Base-by-base conservation (phyloP, 1,284 basidiomycete genomes). In the Marasmius sp. region DNA sequence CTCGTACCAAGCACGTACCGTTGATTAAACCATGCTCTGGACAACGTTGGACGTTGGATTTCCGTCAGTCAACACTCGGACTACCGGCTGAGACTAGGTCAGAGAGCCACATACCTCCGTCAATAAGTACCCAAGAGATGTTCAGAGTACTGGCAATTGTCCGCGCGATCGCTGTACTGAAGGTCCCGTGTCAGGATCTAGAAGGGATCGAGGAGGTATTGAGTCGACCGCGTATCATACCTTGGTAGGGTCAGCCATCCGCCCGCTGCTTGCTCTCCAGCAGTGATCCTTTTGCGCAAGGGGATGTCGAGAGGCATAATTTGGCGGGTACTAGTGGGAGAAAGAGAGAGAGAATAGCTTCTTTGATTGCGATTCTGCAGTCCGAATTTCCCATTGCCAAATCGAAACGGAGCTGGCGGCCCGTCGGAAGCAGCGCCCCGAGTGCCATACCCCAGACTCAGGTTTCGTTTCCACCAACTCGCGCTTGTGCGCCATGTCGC, bases 201-300 rank as follows among this genome's bases (percentile, higher is more conserved):
- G 43, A n/a, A 18, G 36, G 7, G 22, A 38, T 50, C 14, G 34
- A 12, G 37, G 55, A 33, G 16, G 45, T 16, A n/a, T 58, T 1
- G 14, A 34, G 34, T n/a, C 6, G 7, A 20, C 27, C 50, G 8
- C 45, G 47, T 36, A 20, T 45, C 63, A 20, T 54, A 69, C 68
- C 68, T 70, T 0, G 70, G 69, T 27, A 71, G 62, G n/a, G 69
- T 71, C 2, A 71, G 62, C 70, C 70, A 71, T 3, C 57, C 69
- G 20, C 70, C 70, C 34, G 69, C 66, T 16, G 69, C 70, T 27
- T 63, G 62, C 45, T 65, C 61, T 39, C 66, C 61, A n/a, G 68
- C 61, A 36, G 52, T 36, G 20, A 71, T 54, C 41, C 64, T 67
- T 45, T 66, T 64, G 41, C 69, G 66, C 20, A 71, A 67, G 56